Evolutionary conservation across 139 green algal genomes (phyloP), one percentile per base, ranked within the genome.

Genomic region (Micromonas pusilla): DNA sequence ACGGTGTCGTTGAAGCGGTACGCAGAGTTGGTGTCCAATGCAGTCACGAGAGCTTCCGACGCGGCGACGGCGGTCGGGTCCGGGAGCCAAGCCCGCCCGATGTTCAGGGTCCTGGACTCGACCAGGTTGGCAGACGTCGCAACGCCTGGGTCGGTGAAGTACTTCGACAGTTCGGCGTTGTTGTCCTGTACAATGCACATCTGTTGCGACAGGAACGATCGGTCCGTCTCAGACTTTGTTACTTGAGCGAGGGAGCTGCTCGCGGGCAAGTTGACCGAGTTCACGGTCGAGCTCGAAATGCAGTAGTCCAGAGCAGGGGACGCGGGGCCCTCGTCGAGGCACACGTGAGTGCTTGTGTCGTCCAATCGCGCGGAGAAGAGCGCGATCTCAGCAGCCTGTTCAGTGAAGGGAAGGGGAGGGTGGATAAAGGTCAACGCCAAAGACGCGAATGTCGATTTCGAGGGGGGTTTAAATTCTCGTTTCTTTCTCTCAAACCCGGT

Each of bases 171-270:
- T 28, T 13, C 19, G 25, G 60, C 25, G 60, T 28, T 68, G 60
- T 68, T 68, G 60, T 68, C 60, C 16, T 68, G 19, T 19, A 32
- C 6, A 19, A 68, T 68, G 60, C 60, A 68, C 19, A 68, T 25
- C 25, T 36, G 60, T 16, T 30, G 25, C 25, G 60, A 30, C 6
- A 32, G 25, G 60, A 68, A 68, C 13, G 26, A 68, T 19, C 9
- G 5, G 60, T 68, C 60, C 25, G 60, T 19, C 60, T 68, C 23
- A 16, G 6, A 5, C 60, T 68, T 25, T 5, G 5, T 5, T 5
- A 68, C 60, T 19, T 16, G 13, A 30, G 19, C 60, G 60, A 68
- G 60, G 60, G 13, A 30, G 25, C 25, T 36, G 60, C 60, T 68
- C 19, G 19, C 13, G 25, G 23, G 60, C 60, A 68, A 19, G 26